These are phyloP conservation scores for Microdochium paspali DNA, from an alignment of 2,329 filamentous ascomycete species.

Conservation along the genomic window DNA sequence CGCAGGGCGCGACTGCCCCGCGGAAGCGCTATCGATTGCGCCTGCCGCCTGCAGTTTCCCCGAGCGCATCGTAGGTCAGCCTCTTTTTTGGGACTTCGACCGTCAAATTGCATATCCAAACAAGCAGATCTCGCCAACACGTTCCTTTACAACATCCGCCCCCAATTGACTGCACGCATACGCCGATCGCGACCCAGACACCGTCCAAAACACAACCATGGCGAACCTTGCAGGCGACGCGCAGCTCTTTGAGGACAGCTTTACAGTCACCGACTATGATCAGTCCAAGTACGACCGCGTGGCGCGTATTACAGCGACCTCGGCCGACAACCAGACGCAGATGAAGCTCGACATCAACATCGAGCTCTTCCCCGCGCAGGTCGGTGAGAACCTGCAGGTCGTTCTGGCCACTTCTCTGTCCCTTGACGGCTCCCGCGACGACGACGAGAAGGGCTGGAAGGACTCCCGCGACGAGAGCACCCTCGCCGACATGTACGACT, in stretches of 20 bases:
- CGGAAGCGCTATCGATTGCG: slow-evolving; percentile 1
- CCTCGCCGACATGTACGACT: slow-evolving; percentile 73
- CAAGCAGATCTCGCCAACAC: not conserved
- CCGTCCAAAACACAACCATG: slow-evolving; percentile 24
- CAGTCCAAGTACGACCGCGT: slow-evolving; percentile 92
- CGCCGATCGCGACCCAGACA: too few species aligned
- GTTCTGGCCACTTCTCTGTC: slow-evolving; percentile 78
- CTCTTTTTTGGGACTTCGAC: not conserved
- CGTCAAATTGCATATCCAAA: not conserved
- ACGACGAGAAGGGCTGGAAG: slow-evolving; percentile 67
- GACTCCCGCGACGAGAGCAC: slow-evolving; percentile 55
- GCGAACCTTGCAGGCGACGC: slow-evolving; percentile 64
- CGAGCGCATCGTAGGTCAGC: not conserved
- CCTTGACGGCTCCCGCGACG: slow-evolving; percentile 75
- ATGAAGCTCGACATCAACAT: slow-evolving; percentile 90
- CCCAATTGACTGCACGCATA: not conserved
- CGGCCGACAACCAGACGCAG: slow-evolving; percentile 61
- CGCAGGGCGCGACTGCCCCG: slow-evolving; percentile 6
- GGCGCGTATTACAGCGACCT: slow-evolving; percentile 71
- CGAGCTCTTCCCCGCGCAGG: slow-evolving; percentile 72
- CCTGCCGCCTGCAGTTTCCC: not conserved
- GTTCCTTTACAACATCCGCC: not conserved
- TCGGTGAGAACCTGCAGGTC: slow-evolving; percentile 70
- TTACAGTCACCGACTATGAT: slow-evolving; percentile 72
- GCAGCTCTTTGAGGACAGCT: slow-evolving; percentile 87